phyloP scores from a whole-genome alignment of 306 rosid species.

The Glycine tomentella region DNA sequence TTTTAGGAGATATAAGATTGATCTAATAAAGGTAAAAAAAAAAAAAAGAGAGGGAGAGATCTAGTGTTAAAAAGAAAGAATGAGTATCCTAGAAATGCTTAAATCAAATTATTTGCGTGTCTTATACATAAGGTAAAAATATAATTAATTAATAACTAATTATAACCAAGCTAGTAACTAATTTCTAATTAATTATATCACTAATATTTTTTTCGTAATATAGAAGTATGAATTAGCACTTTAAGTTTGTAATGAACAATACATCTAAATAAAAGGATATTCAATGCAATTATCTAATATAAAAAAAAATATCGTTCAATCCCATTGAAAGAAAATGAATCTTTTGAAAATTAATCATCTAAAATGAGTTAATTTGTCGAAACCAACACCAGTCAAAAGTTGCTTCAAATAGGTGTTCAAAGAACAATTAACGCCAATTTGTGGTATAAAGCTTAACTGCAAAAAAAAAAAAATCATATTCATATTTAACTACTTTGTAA shows the following conservation, averaged over 20 bases:
- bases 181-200: background rate
- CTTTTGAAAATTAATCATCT: background rate
- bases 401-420: background rate
- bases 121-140: background rate
- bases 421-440: background rate
- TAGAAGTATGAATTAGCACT: background rate
- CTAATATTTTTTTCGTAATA: background rate
- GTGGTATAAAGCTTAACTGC: background rate
- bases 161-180: background rate
- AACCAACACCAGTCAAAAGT: background rate
- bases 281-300: background rate
- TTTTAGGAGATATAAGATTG: no score
- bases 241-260: background rate
- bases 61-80: no score
- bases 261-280: background rate
- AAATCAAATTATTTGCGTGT: no score
- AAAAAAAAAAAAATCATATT: background rate
- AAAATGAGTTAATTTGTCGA: background rate
- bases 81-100: no score
- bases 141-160: no score
- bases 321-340: background rate
- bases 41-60: no score
- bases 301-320: no score
- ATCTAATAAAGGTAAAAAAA: no score
- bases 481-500: background rate